Evolutionary conservation across 108 stramenopile species (phyloP).

Genomic region (Nitzschia sp.): DNA sequence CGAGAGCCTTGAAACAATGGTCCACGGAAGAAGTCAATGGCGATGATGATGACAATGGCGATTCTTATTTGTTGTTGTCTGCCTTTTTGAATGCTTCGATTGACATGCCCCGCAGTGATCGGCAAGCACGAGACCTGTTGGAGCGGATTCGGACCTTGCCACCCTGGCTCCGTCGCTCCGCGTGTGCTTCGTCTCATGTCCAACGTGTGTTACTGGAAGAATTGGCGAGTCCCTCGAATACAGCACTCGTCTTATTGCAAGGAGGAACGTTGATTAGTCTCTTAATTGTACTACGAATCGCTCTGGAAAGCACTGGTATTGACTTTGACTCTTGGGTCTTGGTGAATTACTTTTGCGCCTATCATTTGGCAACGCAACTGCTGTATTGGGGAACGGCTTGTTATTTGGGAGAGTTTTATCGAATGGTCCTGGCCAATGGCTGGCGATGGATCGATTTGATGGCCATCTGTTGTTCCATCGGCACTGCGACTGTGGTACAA

Average conservation of each 20-base stretch:
- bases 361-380: conserved; percentile 26
- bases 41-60: conserved; percentile 8
- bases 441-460: conserved; percentile 42
- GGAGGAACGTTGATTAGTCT: conserved; percentile 32
- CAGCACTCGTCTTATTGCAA: conserved; percentile 21
- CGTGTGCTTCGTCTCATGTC: conserved; percentile 34
- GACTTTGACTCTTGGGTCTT: conserved; percentile 1
- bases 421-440: conserved; percentile 26
- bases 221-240: conserved; percentile 25
- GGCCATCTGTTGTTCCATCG: conserved; percentile 26
- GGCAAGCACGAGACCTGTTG: conserved; percentile 17
- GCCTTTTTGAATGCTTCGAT: conserved; percentile 37
- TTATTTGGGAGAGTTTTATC: conserved; percentile 22
- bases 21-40: not conserved
- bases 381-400: conserved; percentile 27
- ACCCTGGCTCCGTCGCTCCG: conserved; percentile 48
- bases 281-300: conserved; percentile 31
- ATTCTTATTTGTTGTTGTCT: too few relatives aligned
- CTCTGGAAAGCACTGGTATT: conserved; percentile 11
- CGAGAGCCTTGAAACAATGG: conserved; percentile 14
- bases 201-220: conserved; percentile 41
- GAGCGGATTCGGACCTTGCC: conserved; percentile 26
- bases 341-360: conserved; percentile 16
- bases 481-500: conserved; percentile 29
- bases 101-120: conserved; percentile 9